phyloP scores from a whole-genome alignment of 1,139 yeast genomes.

The Williopsis jadinii region DNA sequence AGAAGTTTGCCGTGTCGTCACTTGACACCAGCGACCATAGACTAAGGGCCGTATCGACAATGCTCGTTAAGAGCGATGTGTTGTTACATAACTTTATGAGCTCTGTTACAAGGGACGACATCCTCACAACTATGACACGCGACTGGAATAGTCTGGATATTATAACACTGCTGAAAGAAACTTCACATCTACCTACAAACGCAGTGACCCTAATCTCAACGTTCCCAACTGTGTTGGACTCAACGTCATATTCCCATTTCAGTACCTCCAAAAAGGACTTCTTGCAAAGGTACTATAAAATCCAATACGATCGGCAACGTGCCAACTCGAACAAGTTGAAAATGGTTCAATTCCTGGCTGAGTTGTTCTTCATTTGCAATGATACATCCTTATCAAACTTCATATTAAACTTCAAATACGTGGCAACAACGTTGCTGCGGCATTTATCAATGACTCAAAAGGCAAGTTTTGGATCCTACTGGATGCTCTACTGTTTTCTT shows the following conservation, averaged over 20 bases:
- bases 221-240: constrained; percentile 7
- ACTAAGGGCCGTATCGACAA: neutral
- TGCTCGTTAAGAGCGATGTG: constrained; percentile 7
- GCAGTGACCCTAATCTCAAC: constrained; percentile 1
- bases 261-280: neutral
- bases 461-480: constrained; percentile 15
- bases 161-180: too few relatives aligned
- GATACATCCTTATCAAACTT: constrained; percentile 3
- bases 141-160: constrained; percentile 5
- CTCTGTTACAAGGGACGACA: neutral
- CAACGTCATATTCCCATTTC: neutral
- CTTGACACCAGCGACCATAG: neutral
- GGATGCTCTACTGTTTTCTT: constrained; percentile 20
- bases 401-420: constrained; percentile 13
- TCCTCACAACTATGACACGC: constrained; percentile 2
- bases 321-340: constrained; percentile 8
- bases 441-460: constrained; percentile 7
- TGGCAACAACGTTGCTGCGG: constrained; percentile 12
- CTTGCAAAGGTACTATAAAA: constrained; percentile 5
- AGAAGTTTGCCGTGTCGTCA: neutral
- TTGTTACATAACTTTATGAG: constrained; percentile 5
- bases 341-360: constrained; percentile 11
- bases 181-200: too few relatives aligned
- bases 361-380: constrained; percentile 8
- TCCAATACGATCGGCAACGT: neutral